These are phyloP conservation scores for Saccharomycopsis synnaedendra DNA, from an alignment of 805 yeast genomes.

Conservation along the genomic window DNA sequence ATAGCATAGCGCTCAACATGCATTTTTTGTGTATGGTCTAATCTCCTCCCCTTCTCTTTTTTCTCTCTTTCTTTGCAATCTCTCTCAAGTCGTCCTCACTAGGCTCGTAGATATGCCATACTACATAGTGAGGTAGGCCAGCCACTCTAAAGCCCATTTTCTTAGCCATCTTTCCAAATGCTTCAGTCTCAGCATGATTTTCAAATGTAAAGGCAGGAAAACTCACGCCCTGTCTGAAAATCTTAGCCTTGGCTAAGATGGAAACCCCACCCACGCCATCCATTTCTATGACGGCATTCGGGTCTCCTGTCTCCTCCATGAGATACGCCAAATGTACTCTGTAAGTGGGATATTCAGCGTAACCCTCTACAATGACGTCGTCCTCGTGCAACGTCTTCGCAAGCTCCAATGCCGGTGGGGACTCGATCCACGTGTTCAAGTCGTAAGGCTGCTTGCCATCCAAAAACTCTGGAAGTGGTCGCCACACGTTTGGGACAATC, in stretches of 20 bases:
- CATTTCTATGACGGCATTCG: slow-evolving; percentile 51
- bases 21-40: too few relatives aligned
- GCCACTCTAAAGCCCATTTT: slow-evolving; percentile 74
- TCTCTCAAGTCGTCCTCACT: slow-evolving; percentile 71
- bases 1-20: too few relatives aligned
- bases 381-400: slow-evolving; percentile 61
- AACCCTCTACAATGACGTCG: slow-evolving; percentile 82
- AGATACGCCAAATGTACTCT: slow-evolving; percentile 71
- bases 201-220: slow-evolving; percentile 78
- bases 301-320: slow-evolving; percentile 49
- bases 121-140: slow-evolving; percentile 80
- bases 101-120: slow-evolving; percentile 88
- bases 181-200: slow-evolving; percentile 85
- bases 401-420: slow-evolving; percentile 59
- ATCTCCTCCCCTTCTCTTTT: slow-evolving; percentile 33
- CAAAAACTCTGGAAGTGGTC: slow-evolving; percentile 88
- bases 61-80: slow-evolving; percentile 69
- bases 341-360: slow-evolving; percentile 80
- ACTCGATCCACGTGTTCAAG: slow-evolving; percentile 92
- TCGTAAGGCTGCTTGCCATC: slow-evolving; percentile 93
- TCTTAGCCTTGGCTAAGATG: slow-evolving; percentile 60
- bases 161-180: slow-evolving; percentile 73
- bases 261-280: slow-evolving; percentile 90
- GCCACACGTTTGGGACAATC: slow-evolving; percentile 85
- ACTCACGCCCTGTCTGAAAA: slow-evolving; percentile 69